Evolutionary conservation across 2,329 filamentous ascomycete species (phyloP).

Genomic region (Scedosporium aurantiacum): DNA sequence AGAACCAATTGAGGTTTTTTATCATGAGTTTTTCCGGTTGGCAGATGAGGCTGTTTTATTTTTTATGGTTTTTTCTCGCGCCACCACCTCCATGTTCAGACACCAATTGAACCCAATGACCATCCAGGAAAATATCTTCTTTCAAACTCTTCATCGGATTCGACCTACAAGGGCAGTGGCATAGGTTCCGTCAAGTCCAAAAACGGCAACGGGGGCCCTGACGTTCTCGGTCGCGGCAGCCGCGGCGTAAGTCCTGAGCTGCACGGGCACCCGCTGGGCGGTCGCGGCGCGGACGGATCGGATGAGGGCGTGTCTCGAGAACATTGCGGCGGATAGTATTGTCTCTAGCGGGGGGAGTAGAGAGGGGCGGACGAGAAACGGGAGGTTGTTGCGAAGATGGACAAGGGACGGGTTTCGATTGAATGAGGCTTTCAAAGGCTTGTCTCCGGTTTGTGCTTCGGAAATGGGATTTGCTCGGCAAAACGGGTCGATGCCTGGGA

Average conservation of each 20-base stretch:
- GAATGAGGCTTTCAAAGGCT: slow-evolving; percentile 10
- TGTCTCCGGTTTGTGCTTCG: slow-evolving; percentile 1
- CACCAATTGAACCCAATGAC: not conserved
- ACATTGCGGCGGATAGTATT: slow-evolving; percentile 31
- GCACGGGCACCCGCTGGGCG: slow-evolving; percentile 48
- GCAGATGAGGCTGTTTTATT: not conserved
- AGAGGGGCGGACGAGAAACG: slow-evolving; percentile 9
- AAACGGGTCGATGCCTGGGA: slow-evolving; percentile 3
- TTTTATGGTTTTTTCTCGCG: not conserved
- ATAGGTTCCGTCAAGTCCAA: slow-evolving; percentile 95
- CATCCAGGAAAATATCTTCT: not conserved
- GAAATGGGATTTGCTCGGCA: slow-evolving; percentile 6
- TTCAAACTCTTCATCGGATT: not conserved
- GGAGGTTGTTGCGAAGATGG: slow-evolving; percentile 15
- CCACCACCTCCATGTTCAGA: not conserved
- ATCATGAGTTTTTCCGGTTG: not conserved
- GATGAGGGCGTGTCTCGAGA: slow-evolving; percentile 48
- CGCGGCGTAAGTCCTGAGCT: slow-evolving; percentile 71
- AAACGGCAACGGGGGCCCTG: slow-evolving; percentile 83
- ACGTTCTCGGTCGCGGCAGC: slow-evolving; percentile 54
- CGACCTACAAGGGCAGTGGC: slow-evolving; percentile 87
- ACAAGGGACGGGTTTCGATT: slow-evolving; percentile 12
- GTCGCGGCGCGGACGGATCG: slow-evolving; percentile 46
- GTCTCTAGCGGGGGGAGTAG: slow-evolving; percentile 12
- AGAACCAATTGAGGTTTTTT: not conserved